These are phyloP conservation scores for Leccinum subfulvum DNA, from an alignment of 1,284 basidiomycete species.

Conservation along the genomic window DNA sequence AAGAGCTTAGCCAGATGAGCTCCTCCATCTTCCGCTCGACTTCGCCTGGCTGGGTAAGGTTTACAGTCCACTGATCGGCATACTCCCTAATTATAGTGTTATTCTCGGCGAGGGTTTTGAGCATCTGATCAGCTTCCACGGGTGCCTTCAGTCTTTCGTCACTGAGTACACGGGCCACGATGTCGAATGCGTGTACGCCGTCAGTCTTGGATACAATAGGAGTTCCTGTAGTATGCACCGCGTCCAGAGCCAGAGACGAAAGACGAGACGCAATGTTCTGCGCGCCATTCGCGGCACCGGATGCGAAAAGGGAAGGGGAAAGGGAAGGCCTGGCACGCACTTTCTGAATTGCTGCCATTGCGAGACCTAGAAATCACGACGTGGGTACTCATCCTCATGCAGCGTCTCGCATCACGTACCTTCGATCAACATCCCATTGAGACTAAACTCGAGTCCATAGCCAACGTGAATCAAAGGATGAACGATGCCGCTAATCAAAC, in stretches of 20 bases:
- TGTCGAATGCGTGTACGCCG: slow-evolving; percentile 28
- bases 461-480: slow-evolving; percentile 33
- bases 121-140: neutral
- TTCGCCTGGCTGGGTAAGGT: slow-evolving; percentile 30
- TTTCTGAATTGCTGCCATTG: slow-evolving; percentile 20
- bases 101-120: slow-evolving; percentile 5
- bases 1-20: slow-evolving; percentile 40
- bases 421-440: slow-evolving; percentile 33
- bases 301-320: slow-evolving; percentile 17
- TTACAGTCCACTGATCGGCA: slow-evolving; percentile 28
- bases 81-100: slow-evolving; percentile 13
- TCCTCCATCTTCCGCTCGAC: slow-evolving; percentile 48
- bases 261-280: slow-evolving; percentile 7
- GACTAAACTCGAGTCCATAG: slow-evolving; percentile 33
- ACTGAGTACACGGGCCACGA: slow-evolving; percentile 28
- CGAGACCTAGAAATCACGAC: slow-evolving; percentile 25
- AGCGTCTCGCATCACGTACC: slow-evolving; percentile 15
- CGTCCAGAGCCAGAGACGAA: slow-evolving; percentile 14
- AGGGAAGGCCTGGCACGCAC: slow-evolving; percentile 19
- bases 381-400: neutral
- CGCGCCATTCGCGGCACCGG: neutral
- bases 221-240: neutral
- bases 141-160: slow-evolving; percentile 19
- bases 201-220: slow-evolving; percentile 5
- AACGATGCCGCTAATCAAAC: slow-evolving; percentile 26